These are phyloP conservation scores for Serpula lacrymans DNA, from an alignment of 768 basidiomycete species.

Conservation along the genomic window DNA sequence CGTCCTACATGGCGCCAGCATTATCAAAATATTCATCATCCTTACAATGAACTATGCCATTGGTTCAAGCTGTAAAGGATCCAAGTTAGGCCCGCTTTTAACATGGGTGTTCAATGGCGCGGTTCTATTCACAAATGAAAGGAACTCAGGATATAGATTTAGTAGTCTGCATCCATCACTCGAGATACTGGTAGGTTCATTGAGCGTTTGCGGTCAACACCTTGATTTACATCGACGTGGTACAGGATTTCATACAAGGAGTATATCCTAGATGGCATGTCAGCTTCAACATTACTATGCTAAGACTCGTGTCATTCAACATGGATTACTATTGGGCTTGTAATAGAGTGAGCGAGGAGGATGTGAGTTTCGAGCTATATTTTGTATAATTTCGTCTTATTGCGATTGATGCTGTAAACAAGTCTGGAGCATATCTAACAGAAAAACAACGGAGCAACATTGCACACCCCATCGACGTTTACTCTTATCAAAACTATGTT, in stretches of 20 bases:
- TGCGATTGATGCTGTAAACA: conserved; percentile 6
- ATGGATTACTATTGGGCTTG: conserved; percentile 92
- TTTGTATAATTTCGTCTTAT: neutral
- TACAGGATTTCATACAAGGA: conserved; percentile 65
- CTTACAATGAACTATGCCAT: conserved; percentile 67
- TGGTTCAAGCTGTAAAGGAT: conserved; percentile 42
- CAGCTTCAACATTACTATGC: conserved; percentile 93
- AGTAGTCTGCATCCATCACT: conserved; percentile 52
- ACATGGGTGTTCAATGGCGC: conserved; percentile 79
- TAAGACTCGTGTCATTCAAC: conserved; percentile 88
- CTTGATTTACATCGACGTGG: conserved; percentile 3
- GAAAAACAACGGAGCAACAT: conserved; percentile 61
- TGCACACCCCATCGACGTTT: conserved; percentile 54
- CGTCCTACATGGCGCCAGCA: conserved; percentile 77
- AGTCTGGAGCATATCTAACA: conserved; percentile 32
- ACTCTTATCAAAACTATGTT: conserved; percentile 71
- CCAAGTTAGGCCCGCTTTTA: conserved; percentile 44
- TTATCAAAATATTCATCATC: conserved; percentile 74
- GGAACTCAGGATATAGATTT: conserved; percentile 71
- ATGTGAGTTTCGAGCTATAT: conserved; percentile 44
- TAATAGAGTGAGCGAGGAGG: conserved; percentile 30
- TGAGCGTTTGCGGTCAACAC: conserved; percentile 4
- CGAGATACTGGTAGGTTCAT: conserved; percentile 53
- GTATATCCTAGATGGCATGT: conserved; percentile 91
- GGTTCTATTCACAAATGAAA: conserved; percentile 76